Evolutionary conservation across 1,284 basidiomycete genomes (phyloP), one percentile per base, ranked within the genome.

Genomic region (Ganoderma resinaceum): DNA sequence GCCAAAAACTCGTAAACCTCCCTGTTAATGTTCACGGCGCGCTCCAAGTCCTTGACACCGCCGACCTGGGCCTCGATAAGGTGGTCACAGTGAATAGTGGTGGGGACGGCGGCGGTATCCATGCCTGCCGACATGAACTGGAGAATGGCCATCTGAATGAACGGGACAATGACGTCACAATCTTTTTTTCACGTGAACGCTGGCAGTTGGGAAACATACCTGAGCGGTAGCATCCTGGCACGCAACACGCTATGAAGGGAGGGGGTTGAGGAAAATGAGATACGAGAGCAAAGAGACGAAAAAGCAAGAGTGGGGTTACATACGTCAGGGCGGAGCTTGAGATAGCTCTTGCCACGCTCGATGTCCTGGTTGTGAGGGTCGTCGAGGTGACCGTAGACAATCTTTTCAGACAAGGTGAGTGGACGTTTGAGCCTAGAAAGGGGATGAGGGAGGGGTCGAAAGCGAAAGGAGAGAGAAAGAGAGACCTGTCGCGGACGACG

Each of bases 91-190:
- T 98, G 96, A 66, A 98, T 95, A 71, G 97, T 98, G 73, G 97
- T 97, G 60, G 98, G 97, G 74, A 99, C 97, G 67, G 97, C 96
- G 61, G 95, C 95, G 65, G 96, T 97, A 81, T 96, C 95, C 87
- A 99, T 96, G 76, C 97, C 97, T 33, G 98, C 97, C 62, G 97
- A 98, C 98, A 99, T 99, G 90, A 99, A 99, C 87, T 99, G 97
- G 75, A 99, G 90, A 71, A 99, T 90, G 49, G 98, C 98, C 98
- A 99, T 99, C 93, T 99, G 82, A 29, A 43, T 52, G 43, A 65
- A 37, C 26, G 40, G 61, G 46, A 59, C 38, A 46, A 72, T 76
- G 75, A 76, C 74, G 75, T 76, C 75, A 77, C 70, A 40, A 63
- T 53, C 9, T 29, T 26, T 9, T 29, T 26, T 43, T 66, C 66